Evolutionary conservation across 768 basidiomycete species (phyloP).

Genomic region (Boletus bicolor): DNA sequence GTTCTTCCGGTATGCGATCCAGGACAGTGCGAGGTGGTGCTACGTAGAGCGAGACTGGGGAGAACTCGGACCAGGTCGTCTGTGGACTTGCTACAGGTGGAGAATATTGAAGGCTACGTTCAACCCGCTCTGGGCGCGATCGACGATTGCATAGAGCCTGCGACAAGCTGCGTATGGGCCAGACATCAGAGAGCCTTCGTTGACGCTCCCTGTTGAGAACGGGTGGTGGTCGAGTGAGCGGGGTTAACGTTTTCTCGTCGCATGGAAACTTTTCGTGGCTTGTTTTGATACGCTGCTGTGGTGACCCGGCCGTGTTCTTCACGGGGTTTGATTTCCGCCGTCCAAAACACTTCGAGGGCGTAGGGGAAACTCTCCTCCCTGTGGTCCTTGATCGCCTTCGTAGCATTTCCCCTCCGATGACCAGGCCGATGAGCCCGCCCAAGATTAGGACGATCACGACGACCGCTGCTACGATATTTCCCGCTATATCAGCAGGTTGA

Average conservation of each 20-base stretch:
- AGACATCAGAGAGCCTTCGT: conserved; percentile 16
- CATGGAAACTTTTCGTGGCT: conserved; percentile 5
- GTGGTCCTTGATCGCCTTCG: conserved; percentile 16
- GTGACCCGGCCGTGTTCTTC: not conserved
- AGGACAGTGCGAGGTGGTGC: conserved; percentile 19
- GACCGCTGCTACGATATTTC: conserved; percentile 21
- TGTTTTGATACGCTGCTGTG: not conserved
- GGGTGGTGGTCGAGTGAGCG: conserved; percentile 15
- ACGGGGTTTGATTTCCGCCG: conserved; percentile 3
- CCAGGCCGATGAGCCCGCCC: conserved; percentile 25
- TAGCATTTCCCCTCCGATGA: conserved; percentile 26
- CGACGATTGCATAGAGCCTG: conserved; percentile 7
- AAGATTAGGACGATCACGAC: conserved; percentile 26
- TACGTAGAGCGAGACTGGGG: conserved; percentile 18
- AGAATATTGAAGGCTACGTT: not conserved
- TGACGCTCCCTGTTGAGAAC: conserved; percentile 11
- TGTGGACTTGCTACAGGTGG: conserved; percentile 3
- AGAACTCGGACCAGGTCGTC: conserved; percentile 33
- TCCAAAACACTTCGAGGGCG: not conserved
- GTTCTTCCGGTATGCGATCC: conserved; percentile 31
- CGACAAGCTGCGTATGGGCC: conserved; percentile 23
- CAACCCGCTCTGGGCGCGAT: conserved; percentile 2
- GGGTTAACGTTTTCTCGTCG: conserved; percentile 13
- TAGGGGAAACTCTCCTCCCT: not conserved
- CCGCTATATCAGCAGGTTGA: conserved; percentile 12